Conservation (phyloP, 768 basidiomycete genomes). For the Boletus sp. region DNA sequence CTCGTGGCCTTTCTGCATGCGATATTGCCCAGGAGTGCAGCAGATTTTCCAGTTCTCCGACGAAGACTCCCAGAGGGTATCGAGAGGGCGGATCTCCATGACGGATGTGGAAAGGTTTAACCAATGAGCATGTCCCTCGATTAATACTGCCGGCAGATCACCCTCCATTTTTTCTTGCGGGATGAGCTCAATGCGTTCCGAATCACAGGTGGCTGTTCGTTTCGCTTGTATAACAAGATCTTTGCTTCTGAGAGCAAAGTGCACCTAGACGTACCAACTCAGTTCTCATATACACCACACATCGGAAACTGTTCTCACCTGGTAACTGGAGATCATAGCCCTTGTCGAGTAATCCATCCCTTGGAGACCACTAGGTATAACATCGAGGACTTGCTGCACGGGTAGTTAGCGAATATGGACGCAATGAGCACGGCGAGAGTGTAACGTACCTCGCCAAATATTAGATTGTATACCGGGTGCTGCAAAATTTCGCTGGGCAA, state of each 20-base stretch:
- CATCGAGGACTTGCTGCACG: neutral
- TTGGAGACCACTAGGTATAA: neutral
- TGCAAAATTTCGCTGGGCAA: constrained; percentile 35
- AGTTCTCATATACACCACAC: neutral
- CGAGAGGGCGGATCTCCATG: constrained; percentile 26
- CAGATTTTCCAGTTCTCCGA: constrained; percentile 22
- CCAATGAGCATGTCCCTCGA: constrained; percentile 28
- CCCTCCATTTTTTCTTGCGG: constrained; percentile 10
- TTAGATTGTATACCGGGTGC: constrained; percentile 33
- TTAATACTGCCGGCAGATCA: constrained; percentile 22
- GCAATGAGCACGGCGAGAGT: neutral
- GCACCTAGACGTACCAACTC: constrained; percentile 20
- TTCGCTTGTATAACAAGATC: constrained; percentile 19
- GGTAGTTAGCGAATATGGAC: neutral
- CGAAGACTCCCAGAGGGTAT: constrained; percentile 16
- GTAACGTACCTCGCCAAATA: constrained; percentile 37
- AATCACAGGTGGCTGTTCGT: neutral
- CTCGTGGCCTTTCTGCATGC: neutral
- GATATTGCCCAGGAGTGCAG: constrained; percentile 1
- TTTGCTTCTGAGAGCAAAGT: constrained; percentile 2
- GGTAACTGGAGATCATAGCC: neutral
- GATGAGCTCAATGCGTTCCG: constrained; percentile 16
- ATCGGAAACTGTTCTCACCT: neutral
- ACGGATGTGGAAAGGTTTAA: constrained; percentile 14
- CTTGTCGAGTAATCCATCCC: constrained; percentile 6